These are phyloP conservation scores for Lepiota venenata DNA, from an alignment of 768 basidiomycete species.

Conservation along the genomic window DNA sequence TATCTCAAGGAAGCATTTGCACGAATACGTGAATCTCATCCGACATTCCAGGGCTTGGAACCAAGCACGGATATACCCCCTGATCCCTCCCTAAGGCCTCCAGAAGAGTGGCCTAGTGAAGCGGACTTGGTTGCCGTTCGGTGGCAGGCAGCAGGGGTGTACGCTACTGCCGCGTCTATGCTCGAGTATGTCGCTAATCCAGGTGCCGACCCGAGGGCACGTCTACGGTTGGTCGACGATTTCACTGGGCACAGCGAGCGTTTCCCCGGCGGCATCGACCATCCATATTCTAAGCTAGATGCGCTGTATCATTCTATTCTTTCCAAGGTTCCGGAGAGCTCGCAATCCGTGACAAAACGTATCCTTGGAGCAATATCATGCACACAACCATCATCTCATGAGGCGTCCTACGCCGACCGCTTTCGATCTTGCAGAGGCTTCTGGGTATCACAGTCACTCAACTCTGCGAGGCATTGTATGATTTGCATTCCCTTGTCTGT, in stretches of 20 bases:
- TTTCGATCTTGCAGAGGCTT: background rate
- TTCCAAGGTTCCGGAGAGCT: background rate
- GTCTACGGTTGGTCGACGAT: background rate
- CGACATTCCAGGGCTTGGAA: background rate
- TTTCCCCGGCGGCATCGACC: background rate
- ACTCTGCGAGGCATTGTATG: background rate
- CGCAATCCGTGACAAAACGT: background rate
- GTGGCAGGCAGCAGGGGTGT: background rate
- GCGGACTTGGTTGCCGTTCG: background rate
- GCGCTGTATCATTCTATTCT: background rate
- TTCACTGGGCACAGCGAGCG: background rate
- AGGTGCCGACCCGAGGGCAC: background rate
- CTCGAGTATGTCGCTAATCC: background rate
- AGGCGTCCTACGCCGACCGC: background rate
- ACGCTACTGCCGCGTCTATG: background rate
- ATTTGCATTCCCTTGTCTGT: background rate
- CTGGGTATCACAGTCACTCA: background rate
- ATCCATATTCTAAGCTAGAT: conserved; percentile 1
- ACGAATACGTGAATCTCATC: background rate
- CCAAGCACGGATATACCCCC: no score
- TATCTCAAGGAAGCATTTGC: background rate
- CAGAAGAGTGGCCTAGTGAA: background rate
- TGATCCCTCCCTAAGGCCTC: background rate
- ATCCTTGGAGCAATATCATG: background rate
- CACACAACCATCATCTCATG: background rate